Percentiles rank a stretch among this genome's conserved stretches.
Evolutionary conservation across 305 asterid species (phyloP).

Genomic region (Ajuga reptans): DNA sequence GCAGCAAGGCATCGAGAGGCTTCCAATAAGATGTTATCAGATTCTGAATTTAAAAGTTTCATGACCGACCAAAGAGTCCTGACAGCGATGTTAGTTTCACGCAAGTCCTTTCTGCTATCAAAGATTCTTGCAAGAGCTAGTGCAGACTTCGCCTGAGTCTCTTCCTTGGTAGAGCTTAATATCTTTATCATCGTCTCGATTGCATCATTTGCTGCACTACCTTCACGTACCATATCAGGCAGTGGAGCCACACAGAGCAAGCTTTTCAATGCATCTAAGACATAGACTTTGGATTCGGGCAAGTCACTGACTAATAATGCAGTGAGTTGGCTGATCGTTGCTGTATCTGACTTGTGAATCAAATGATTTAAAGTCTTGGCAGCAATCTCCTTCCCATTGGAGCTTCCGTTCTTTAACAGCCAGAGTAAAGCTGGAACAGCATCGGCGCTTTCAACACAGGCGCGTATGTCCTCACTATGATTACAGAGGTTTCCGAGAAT

Average conservation of each 20-base stretch:
- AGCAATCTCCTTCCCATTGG: slow-evolving; percentile 96
- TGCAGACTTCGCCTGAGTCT: slow-evolving; percentile 92
- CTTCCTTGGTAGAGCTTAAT: slow-evolving; percentile 71
- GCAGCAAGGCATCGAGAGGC: slow-evolving; percentile 82
- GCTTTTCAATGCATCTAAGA: slow-evolving; percentile 84
- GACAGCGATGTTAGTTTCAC: slow-evolving; percentile 69
- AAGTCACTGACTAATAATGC: slow-evolving; percentile 84
- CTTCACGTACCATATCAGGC: slow-evolving; percentile 78
- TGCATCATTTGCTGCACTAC: slow-evolving; percentile 98
- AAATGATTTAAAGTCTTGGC: slow-evolving; percentile 92
- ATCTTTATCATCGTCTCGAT: slow-evolving; percentile 87
- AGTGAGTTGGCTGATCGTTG: slow-evolving; percentile 96
- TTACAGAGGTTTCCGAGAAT: slow-evolving; percentile 97
- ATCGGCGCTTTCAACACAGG: slow-evolving; percentile 99
- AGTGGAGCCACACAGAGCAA: slow-evolving; percentile 86
- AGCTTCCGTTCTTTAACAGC: slow-evolving; percentile 92
- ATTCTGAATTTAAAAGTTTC: slow-evolving; percentile 62
- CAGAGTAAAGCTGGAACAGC: slow-evolving; percentile 97
- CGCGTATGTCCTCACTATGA: slow-evolving; percentile 99
- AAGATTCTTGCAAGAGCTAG: slow-evolving; percentile 84
- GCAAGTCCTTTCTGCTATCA: slow-evolving; percentile 82
- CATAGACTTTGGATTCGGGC: slow-evolving; percentile 94
- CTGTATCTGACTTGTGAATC: slow-evolving; percentile 98
- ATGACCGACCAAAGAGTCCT: slow-evolving; percentile 58
- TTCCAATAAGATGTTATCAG: slow-evolving; percentile 61